Base-by-base conservation (phyloP, 73 alveolate genomes). In the Uronychia binucleata region DNA sequence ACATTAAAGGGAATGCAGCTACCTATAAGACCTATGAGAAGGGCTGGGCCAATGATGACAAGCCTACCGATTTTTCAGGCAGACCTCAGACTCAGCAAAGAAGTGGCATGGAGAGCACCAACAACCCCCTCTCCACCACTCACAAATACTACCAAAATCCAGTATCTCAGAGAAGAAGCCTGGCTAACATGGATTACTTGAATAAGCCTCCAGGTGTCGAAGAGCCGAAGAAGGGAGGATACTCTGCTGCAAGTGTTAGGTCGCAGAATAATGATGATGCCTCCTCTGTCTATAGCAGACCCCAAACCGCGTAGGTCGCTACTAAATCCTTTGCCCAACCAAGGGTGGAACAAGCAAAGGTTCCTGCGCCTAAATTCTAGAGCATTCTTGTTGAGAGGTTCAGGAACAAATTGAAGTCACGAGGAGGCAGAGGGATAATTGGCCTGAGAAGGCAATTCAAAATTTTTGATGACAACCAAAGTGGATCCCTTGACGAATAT, bases 371-470 rank as follows among this genome's bases (percentile, higher is more conserved):
- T 30, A 86, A 86, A 34, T 86, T 86, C 92, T 35, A 86, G 35
- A 59, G 80, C 13, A 78, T 86, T 60, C 33, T 79, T 14, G 88
- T 87, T 82, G 93, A 87, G 83, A 88, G 89, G 78, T 90, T 93
- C 83, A 86, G 96, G 59, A 87, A 93, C 77, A 90, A 79, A 59
- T 75, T 93, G 89, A 78, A 79, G 57, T 34, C 84, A 25, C 78
- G 98, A 79, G 98, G 98, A 32, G 91, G 91, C 31, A 83, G 99
- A 80, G 99, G 99, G 30, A 80, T 96, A 26, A 96, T 98, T 30
- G 97, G 98, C 35, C 83, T 98, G 60, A 93, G 95, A 80, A 77
- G 91, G 34, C 93, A 93, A 84, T 96, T 98, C 93, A 58, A 88
- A 81, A 87, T 93, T 33, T 86, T 93, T 87, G 99, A 96, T 81